Evolutionary conservation across 306 rosid genomes (phyloP).

Genomic region (Citrullus amarus): DNA sequence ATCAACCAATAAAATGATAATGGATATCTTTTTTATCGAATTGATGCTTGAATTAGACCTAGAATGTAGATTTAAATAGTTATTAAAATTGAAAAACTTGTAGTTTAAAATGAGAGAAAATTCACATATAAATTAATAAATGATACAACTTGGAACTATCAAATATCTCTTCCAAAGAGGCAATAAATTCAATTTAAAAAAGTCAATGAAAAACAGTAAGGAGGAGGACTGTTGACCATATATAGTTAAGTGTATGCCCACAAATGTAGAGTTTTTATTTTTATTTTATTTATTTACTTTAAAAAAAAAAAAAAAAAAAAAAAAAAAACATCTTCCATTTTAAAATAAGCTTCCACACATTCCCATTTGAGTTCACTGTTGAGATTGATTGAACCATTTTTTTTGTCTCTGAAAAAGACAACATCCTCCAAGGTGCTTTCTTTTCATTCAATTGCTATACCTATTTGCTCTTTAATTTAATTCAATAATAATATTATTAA

Average conservation of each 20-base stretch:
- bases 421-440: background rate
- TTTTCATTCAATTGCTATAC: background rate
- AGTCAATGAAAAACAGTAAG: background rate
- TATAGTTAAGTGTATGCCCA: background rate
- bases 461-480: too few species aligned
- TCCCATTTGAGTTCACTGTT: background rate
- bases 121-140: too few species aligned
- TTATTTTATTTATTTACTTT: background rate
- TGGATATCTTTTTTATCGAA: too few species aligned
- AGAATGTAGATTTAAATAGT: too few species aligned
- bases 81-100: too few species aligned
- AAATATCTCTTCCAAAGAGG: background rate
- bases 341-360: background rate
- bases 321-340: too few species aligned
- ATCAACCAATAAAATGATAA: too few species aligned
- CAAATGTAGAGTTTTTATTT: background rate
- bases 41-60: too few species aligned
- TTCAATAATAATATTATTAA: too few species aligned
- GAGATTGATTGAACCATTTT: background rate
- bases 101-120: too few species aligned
- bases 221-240: background rate
- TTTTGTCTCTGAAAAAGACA: slow-evolving; percentile 2
- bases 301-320: too few species aligned
- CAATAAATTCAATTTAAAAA: background rate
- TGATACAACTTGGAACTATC: background rate